Evolutionary conservation across 2,329 filamentous ascomycete genomes (phyloP), one percentile per base, ranked within the genome.

Genomic region (Apiospora phragmitis): DNA sequence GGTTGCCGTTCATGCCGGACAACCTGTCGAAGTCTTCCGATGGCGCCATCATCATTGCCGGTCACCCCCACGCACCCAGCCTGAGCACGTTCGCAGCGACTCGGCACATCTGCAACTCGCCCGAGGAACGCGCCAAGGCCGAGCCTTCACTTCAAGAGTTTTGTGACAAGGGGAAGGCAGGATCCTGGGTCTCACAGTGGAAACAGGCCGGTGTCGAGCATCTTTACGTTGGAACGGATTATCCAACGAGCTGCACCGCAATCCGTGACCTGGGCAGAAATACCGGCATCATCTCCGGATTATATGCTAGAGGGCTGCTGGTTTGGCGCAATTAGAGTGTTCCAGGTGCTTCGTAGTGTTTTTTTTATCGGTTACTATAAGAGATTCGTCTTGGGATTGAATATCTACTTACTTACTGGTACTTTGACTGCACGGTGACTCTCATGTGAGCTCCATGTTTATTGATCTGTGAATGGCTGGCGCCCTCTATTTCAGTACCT

Each of bases 1-100:
- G 49, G 4, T 59, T 83, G 2, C 80, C 82, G 0, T 85, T 83
- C 71, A 41, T 81, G 8, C 80, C 82, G 0, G 83, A 85, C 71
- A 85, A 85, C 59, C 75, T 85, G 14, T 80, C 80, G 0, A 66
- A 77, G 3, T 76, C 78, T 68, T 29, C 74, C 43, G 47, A 78
- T 68, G 76, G 68, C 29, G 77, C 76, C n/a, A 78, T 85, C 24
- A 71, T 83, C 12, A 79, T 83, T 24, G 80, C 83, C 0, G 83
- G 83, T 0, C 83, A 85, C 41, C 80, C 82, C 1, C 78, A 84
- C 65, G 67, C 79, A 1, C 78, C 79, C 0, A 76, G 77, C 2
- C 72, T 83, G 14, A 71, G 49, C 1, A 77, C 77, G 51, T 84
- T 80, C 62, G 73, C 79, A 1, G 41, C 72, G 5, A 76, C 77